phyloP scores from a whole-genome alignment of 1,284 basidiomycete genomes.

The Tilletia indica region DNA sequence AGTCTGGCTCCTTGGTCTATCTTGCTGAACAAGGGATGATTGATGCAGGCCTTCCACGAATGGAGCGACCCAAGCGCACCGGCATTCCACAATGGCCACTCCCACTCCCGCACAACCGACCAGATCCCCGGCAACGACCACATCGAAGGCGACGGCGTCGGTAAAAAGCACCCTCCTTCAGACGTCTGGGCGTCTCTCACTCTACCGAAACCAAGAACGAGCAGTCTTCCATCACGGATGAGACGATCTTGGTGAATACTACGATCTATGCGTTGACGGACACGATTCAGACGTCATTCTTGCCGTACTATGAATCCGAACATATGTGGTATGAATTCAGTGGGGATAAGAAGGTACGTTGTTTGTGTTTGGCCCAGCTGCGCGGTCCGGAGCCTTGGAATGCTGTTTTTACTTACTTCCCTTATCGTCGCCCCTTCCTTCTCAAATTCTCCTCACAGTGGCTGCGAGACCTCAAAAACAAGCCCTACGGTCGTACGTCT shows the following conservation, averaged over 20 bases:
- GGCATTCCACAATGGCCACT: slow-evolving; percentile 29
- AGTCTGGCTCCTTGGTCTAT: not conserved
- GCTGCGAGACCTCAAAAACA: slow-evolving; percentile 17
- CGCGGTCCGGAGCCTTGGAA: not conserved
- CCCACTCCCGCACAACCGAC: slow-evolving; percentile 19
- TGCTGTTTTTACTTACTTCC: not conserved
- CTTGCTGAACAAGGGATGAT: slow-evolving; percentile 16
- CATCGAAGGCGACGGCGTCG: not conserved
- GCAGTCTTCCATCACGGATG: slow-evolving; percentile 28
- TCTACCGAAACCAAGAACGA: not conserved
- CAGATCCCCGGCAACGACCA: not conserved
- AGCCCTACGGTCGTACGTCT: slow-evolving; percentile 32
- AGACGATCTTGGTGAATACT: slow-evolving; percentile 33
- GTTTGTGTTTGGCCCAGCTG: slow-evolving; percentile 20
- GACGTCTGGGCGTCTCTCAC: not conserved
- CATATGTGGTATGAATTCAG: slow-evolving; percentile 21
- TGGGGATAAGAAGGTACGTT: slow-evolving; percentile 21
- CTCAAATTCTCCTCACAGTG: not conserved
- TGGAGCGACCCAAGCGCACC: slow-evolving; percentile 45
- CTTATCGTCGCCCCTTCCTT: not conserved
- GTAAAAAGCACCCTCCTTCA: not conserved
- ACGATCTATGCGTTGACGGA: slow-evolving; percentile 41
- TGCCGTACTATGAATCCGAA: slow-evolving; percentile 33
- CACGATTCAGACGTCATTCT: slow-evolving; percentile 31
- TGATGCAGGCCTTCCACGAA: slow-evolving; percentile 36